Conservation (phyloP, 163 green algal genomes). For the Scenedesmus sp. region DNA sequence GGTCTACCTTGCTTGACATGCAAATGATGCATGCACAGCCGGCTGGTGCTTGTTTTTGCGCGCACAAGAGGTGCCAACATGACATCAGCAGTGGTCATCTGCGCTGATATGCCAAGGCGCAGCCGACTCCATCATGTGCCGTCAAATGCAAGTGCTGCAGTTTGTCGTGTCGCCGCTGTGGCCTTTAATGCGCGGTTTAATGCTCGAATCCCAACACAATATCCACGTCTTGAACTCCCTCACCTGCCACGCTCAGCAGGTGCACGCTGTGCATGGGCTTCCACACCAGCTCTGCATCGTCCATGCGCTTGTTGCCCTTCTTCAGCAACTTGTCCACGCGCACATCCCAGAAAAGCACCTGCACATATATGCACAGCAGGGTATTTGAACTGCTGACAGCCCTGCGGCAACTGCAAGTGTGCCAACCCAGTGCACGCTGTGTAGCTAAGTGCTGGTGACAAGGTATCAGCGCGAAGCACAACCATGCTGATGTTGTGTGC, state of each 20-base stretch:
- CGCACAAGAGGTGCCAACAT: no score
- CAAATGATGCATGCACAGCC: background rate
- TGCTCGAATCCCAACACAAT: no score
- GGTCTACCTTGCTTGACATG: background rate
- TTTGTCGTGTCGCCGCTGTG: no score
- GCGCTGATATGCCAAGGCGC: no score
- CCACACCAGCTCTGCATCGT: slow-evolving; percentile 79
- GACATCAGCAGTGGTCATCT: no score
- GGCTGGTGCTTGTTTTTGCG: background rate
- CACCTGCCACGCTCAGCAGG: slow-evolving; percentile 64
- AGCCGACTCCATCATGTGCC: no score
- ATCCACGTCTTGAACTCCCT: background rate
- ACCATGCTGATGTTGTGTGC: no score
- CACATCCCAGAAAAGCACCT: slow-evolving; percentile 89
- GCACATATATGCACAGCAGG: background rate
- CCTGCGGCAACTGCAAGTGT: background rate
- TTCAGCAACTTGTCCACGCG: slow-evolving; percentile 74
- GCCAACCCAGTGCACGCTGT: no score
- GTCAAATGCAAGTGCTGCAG: no score
- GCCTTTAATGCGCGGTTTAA: no score
- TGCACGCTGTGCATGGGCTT: slow-evolving; percentile 74
- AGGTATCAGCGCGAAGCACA: no score
- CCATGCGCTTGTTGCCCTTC: slow-evolving; percentile 69
- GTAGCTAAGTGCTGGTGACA: no score
- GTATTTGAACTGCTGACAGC: background rate